phyloP scores from a whole-genome alignment of 164 flowering plant species.

The Piper betle region DNA sequence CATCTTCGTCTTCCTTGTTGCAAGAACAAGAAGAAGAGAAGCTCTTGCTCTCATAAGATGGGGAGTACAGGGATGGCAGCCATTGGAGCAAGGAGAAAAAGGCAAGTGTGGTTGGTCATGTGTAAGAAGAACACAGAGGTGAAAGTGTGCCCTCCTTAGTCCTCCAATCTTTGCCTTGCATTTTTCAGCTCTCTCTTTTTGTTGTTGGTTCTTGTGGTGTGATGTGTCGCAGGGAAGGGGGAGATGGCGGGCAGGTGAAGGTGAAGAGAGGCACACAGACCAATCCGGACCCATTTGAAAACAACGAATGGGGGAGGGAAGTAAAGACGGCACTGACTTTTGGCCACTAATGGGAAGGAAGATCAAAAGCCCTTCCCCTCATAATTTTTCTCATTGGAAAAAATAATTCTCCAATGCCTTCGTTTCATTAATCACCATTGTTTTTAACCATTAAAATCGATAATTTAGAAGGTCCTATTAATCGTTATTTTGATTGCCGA shows the following conservation, averaged over 20 bases:
- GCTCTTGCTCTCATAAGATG: constrained; percentile 19
- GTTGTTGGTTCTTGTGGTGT: not conserved
- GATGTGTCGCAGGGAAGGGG: too few relatives aligned
- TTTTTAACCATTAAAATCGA: too few relatives aligned
- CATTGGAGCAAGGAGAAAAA: not conserved
- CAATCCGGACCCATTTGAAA: constrained; percentile 12
- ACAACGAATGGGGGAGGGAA: not conserved
- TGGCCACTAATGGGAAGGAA: not conserved
- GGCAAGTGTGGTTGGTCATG: too few relatives aligned
- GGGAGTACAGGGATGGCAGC: not conserved
- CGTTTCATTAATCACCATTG: not conserved
- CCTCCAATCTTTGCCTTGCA: too few relatives aligned
- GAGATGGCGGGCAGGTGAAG: not conserved
- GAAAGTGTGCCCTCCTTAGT: too few relatives aligned
- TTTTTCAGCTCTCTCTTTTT: not conserved
- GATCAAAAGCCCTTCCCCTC: not conserved
- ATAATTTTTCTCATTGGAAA: not conserved
- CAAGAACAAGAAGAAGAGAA: constrained; percentile 26
- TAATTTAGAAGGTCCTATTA: too few relatives aligned
- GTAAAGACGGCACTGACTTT: not conserved
- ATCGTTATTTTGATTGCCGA: too few relatives aligned
- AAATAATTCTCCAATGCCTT: too few relatives aligned
- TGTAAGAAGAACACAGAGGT: too few relatives aligned
- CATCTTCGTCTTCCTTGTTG: constrained; percentile 12
- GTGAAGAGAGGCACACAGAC: constrained; percentile 10